These are phyloP conservation scores for Nicotiana benthamiana DNA, from an alignment of 257 asterid genomes.

Conservation along the genomic window DNA sequence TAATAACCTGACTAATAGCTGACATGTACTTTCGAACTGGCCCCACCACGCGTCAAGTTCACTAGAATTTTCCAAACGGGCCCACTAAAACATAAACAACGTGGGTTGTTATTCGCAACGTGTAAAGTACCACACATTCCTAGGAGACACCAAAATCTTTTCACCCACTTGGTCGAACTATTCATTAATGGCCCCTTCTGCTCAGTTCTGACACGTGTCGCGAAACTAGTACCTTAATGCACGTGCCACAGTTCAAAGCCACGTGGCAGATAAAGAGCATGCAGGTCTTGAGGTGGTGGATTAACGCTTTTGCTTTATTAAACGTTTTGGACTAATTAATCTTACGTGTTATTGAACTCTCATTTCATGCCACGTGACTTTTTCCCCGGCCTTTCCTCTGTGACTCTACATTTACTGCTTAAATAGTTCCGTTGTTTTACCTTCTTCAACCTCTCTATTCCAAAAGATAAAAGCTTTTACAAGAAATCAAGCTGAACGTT, in stretches of 20 bases:
- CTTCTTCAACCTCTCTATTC: conserved; percentile 6
- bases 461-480: not conserved
- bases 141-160: conserved; percentile 10
- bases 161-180: conserved; percentile 29
- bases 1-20: not conserved
- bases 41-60: not conserved
- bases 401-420: conserved; percentile 5
- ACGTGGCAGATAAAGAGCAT: conserved; percentile 25
- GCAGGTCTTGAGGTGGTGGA: conserved; percentile 10
- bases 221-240: not conserved
- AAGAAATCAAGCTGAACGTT: not conserved
- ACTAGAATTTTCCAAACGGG: not conserved
- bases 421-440: not conserved
- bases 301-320: conserved; percentile 16
- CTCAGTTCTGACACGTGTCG: conserved; percentile 22
- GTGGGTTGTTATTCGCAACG: conserved; percentile 13
- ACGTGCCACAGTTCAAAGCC: conserved; percentile 8
- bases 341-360: conserved; percentile 34
- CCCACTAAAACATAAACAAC: not conserved
- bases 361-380: conserved; percentile 44
- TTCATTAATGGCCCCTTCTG: not conserved
- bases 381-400: conserved; percentile 10
- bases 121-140: not conserved
- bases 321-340: conserved; percentile 3
- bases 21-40: not conserved